Evolutionary conservation across 441 rosid genomes (phyloP).

Genomic region (Dalechampia spathulata): DNA sequence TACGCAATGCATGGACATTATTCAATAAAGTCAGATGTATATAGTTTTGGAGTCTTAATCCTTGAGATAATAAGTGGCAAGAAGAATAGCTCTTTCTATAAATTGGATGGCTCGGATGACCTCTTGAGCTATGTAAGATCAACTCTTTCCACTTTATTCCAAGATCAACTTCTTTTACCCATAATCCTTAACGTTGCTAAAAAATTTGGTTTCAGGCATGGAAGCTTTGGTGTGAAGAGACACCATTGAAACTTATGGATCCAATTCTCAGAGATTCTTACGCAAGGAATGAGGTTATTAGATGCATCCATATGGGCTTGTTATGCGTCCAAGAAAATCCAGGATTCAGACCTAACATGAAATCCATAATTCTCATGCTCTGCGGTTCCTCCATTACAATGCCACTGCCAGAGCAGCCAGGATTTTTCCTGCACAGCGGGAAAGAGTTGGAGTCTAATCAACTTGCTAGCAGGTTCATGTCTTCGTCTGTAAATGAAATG

Average conservation of each 20-base stretch:
- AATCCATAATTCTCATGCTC: slow-evolving; percentile 23
- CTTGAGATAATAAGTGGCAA: slow-evolving; percentile 17
- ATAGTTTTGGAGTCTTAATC: slow-evolving; percentile 20
- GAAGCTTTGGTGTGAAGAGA: slow-evolving; percentile 30
- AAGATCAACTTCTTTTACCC: too few species aligned
- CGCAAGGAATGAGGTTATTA: slow-evolving; percentile 17
- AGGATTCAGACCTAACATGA: slow-evolving; percentile 32
- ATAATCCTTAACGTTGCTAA: not conserved
- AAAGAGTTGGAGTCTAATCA: slow-evolving; percentile 18
- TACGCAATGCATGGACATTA: slow-evolving; percentile 18
- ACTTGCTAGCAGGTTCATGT: slow-evolving; percentile 25
- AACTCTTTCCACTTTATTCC: too few species aligned
- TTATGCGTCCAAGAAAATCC: slow-evolving; percentile 46
- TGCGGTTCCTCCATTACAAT: slow-evolving; percentile 16
- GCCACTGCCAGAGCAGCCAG: slow-evolving; percentile 22
- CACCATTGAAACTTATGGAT: slow-evolving; percentile 24
- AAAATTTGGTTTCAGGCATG: slow-evolving; percentile 26
- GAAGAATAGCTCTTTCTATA: slow-evolving; percentile 6
- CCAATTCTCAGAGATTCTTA: slow-evolving; percentile 19
- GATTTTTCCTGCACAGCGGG: slow-evolving; percentile 9
- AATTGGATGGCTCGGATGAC: not conserved
- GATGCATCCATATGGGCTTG: slow-evolving; percentile 36
- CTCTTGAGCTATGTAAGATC: slow-evolving; percentile 13
- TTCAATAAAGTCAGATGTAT: slow-evolving; percentile 18
- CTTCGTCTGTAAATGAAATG: slow-evolving; percentile 25